These are phyloP conservation scores for Xylaria sp. DNA, from an alignment of 2,329 filamentous ascomycete species.

Conservation along the genomic window DNA sequence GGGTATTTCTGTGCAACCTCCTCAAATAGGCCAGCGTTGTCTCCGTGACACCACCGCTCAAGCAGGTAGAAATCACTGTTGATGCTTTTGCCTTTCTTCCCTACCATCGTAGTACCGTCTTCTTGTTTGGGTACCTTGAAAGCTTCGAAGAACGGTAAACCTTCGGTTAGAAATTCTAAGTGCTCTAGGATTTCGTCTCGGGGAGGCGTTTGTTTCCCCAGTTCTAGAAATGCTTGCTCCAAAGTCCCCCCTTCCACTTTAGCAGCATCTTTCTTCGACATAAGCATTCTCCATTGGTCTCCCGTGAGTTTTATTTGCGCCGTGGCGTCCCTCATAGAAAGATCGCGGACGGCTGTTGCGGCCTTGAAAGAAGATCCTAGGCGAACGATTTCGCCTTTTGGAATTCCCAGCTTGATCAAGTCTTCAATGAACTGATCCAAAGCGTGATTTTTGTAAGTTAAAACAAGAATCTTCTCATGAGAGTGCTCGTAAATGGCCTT, in stretches of 20 bases:
- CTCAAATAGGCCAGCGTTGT: background rate
- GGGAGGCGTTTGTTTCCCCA: conserved; percentile 17
- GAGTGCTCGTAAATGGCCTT: conserved; percentile 58
- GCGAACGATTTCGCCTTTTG: conserved; percentile 56
- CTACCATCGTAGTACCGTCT: conserved; percentile 54
- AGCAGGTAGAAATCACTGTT: conserved; percentile 53
- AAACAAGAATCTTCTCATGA: conserved; percentile 59
- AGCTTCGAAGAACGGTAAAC: conserved; percentile 59
- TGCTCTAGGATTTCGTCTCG: conserved; percentile 44
- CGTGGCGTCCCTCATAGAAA: conserved; percentile 39
- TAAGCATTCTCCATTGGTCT: conserved; percentile 1
- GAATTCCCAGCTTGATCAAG: conserved; percentile 62
- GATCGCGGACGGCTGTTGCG: conserved; percentile 46
- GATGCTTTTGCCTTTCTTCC: conserved; percentile 51
- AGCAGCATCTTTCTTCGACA: conserved; percentile 43
- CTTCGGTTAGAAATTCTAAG: conserved; percentile 43
- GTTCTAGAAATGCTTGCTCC: conserved; percentile 27
- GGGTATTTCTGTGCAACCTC: conserved; percentile 5
- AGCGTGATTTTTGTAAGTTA: conserved; percentile 71
- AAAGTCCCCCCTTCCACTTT: conserved; percentile 32
- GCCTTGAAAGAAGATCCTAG: conserved; percentile 53
- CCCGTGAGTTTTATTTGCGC: conserved; percentile 45
- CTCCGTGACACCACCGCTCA: conserved; percentile 53
- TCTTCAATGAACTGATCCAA: conserved; percentile 70
- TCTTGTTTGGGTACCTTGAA: conserved; percentile 53